Conservation (phyloP, 306 rosid species). For the barrel medic (Medicago truncatula) region MtrunA17r5.0-ANR NC_053042.1:17558001-17558500, state of each 20-base stretch:
- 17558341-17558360: neutral
- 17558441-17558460: conserved; percentile 70
- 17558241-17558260: neutral
- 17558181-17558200: neutral
- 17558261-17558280: neutral
- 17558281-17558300: neutral
- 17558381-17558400: neutral
- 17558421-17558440: neutral
- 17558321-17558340: conserved; percentile 11
- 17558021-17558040: conserved; percentile 93
- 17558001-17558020: conserved; percentile 70
- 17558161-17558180: neutral
- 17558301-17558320: neutral
- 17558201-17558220: conserved; percentile 7
- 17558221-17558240: neutral
- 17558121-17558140: conserved; percentile 18
- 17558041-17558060: conserved; percentile 88
- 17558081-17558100: conserved; percentile 86
- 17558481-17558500: conserved; percentile 83
- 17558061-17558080: conserved; percentile 97
- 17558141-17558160: conserved; percentile 12
- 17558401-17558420: conserved; percentile 4
- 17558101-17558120: conserved; percentile 60
- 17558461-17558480: conserved; percentile 77
- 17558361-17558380: neutral